These are phyloP conservation scores for Diaporthe helianthi DNA, from an alignment of 2,329 filamentous ascomycete genomes.

Conservation along the genomic window DNA sequence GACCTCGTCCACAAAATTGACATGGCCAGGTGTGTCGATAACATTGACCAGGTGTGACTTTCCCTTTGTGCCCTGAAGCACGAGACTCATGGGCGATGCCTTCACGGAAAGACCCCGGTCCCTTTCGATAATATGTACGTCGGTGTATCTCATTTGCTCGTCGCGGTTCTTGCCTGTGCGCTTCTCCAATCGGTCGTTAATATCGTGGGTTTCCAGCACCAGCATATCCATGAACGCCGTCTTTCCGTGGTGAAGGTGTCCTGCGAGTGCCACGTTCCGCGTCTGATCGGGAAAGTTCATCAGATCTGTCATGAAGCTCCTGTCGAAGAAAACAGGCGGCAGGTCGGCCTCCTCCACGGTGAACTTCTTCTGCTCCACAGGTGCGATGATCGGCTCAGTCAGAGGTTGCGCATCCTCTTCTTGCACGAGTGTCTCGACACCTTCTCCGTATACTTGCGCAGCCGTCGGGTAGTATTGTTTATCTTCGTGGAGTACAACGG, in stretches of 20 bases:
- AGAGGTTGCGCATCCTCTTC: slow-evolving; percentile 97
- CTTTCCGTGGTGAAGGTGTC: slow-evolving; percentile 96
- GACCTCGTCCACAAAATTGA: slow-evolving; percentile 98
- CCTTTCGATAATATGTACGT: slow-evolving; percentile 86
- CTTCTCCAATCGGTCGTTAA: slow-evolving; percentile 79
- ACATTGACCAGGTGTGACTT: slow-evolving; percentile 97
- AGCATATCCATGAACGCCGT: slow-evolving; percentile 99
- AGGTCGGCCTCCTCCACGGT: slow-evolving; percentile 90
- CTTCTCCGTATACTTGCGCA: slow-evolving; percentile 90
- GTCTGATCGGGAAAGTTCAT: slow-evolving; percentile 97
- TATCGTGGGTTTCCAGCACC: slow-evolving; percentile 92
- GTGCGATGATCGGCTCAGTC: slow-evolving; percentile 90
- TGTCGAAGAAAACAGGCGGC: slow-evolving; percentile 85
- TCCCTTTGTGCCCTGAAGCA: slow-evolving; percentile 85
- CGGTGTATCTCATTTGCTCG: slow-evolving; percentile 93
- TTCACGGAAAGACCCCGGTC: slow-evolving; percentile 93
- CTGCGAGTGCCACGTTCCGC: slow-evolving; percentile 88
- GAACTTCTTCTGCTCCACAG: slow-evolving; percentile 95
- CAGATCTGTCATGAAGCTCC: slow-evolving; percentile 91
- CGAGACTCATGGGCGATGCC: slow-evolving; percentile 90
- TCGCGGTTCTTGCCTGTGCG: slow-evolving; percentile 82
- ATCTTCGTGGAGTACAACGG: slow-evolving; percentile 97
- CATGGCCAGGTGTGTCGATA: slow-evolving; percentile 94
- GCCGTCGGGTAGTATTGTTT: slow-evolving; percentile 99
- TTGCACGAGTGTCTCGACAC: slow-evolving; percentile 94